Percentiles rank a stretch among this genome's conserved stretches.
phyloP scores from a whole-genome alignment of 345 rosid genomes.

The Citrus medica region DNA sequence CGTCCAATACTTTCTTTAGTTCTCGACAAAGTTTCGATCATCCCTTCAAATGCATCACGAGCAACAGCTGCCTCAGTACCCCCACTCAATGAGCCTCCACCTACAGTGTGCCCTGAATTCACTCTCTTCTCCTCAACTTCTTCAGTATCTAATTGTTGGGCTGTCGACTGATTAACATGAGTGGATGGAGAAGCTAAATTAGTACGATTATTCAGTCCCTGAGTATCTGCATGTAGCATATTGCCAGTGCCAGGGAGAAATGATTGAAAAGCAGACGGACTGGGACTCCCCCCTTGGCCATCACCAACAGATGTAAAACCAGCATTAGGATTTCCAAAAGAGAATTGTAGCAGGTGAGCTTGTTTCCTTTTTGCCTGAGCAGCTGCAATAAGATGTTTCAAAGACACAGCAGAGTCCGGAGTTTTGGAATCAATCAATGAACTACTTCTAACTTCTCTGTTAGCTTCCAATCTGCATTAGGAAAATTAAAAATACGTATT shows the following conservation, averaged over 20 bases:
- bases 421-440: slow-evolving; percentile 44
- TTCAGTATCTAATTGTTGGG: slow-evolving; percentile 45
- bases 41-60: slow-evolving; percentile 97
- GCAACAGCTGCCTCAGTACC: slow-evolving; percentile 93
- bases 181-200: slow-evolving; percentile 44
- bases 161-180: slow-evolving; percentile 38
- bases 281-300: slow-evolving; percentile 42
- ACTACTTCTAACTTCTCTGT: slow-evolving; percentile 36
- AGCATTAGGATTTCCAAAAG: slow-evolving; percentile 43
- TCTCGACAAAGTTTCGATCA: slow-evolving; percentile 97
- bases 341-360: slow-evolving; percentile 58
- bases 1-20: slow-evolving; percentile 97
- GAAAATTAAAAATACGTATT: neutral
- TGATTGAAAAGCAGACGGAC: slow-evolving; percentile 50
- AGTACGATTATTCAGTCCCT: slow-evolving; percentile 31
- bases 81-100: slow-evolving; percentile 79
- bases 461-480: slow-evolving; percentile 39
- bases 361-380: slow-evolving; percentile 88
- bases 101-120: slow-evolving; percentile 50
- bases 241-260: slow-evolving; percentile 38
- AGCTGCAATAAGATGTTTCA: slow-evolving; percentile 91
- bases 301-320: slow-evolving; percentile 31
- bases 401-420: slow-evolving; percentile 56
- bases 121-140: slow-evolving; percentile 63
- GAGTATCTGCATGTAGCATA: slow-evolving; percentile 37